Evolutionary conservation across 208 protist species (phyloP).

Genomic region (Trypanosoma lewisi): DNA sequence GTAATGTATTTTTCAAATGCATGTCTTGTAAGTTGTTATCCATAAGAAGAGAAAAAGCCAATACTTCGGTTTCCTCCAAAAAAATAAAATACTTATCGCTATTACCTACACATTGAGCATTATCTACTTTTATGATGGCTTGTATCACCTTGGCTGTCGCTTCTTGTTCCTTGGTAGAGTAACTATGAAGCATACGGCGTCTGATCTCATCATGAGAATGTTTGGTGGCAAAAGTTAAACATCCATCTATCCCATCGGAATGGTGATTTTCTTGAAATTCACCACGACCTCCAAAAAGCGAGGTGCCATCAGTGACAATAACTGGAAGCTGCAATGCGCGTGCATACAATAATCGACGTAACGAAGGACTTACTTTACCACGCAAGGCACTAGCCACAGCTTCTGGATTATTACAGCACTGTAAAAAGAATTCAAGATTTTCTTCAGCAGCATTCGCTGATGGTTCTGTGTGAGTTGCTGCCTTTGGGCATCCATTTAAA

Average conservation of each 20-base stretch:
- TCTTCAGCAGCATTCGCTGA: conserved; percentile 48
- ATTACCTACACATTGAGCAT: conserved; percentile 53
- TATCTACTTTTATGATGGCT: conserved; percentile 47
- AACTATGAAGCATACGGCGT: conserved; percentile 55
- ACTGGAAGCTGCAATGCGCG: conserved; percentile 67
- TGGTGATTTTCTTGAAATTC: conserved; percentile 38
- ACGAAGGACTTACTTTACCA: conserved; percentile 53
- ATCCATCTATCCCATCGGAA: conserved; percentile 28
- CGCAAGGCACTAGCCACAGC: conserved; percentile 43
- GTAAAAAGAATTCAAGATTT: conserved; percentile 57
- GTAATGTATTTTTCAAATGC: conserved; percentile 45
- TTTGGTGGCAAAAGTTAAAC: conserved; percentile 55
- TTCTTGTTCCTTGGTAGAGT: conserved; percentile 51
- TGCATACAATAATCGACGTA: conserved; percentile 81
- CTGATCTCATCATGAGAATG: conserved; percentile 59
- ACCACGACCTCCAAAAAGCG: conserved; percentile 44
- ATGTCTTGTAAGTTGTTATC: conserved; percentile 64
- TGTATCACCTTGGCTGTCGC: conserved; percentile 52
- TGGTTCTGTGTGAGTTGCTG: conserved; percentile 13
- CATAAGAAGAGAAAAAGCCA: conserved; percentile 55
- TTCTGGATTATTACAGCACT: conserved; percentile 37
- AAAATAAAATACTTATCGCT: conserved; percentile 88
- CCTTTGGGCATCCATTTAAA: conserved; percentile 9
- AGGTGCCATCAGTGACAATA: conserved; percentile 54
- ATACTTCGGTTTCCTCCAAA: conserved; percentile 60